Evolutionary conservation across 805 yeast genomes (phyloP).

Genomic region (Starmerella bombi): DNA sequence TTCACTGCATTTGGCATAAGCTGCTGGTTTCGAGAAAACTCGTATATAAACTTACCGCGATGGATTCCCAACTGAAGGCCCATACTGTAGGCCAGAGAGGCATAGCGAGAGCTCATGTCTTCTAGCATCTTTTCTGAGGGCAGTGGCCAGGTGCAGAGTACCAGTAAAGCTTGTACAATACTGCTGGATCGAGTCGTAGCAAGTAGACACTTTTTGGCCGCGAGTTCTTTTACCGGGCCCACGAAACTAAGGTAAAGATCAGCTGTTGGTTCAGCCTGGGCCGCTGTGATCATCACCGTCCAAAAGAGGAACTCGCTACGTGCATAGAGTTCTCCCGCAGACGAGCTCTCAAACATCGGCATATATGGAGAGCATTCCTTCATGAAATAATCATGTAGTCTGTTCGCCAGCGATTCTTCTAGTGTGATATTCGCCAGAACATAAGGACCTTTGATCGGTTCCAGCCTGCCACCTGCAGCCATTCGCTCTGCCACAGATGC

Average conservation of each 20-base stretch:
- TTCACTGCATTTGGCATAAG: slow-evolving; percentile 79
- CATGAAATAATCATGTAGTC: slow-evolving; percentile 58
- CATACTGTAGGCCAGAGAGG: slow-evolving; percentile 71
- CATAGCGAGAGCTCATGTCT: slow-evolving; percentile 80
- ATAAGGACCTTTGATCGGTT: slow-evolving; percentile 18
- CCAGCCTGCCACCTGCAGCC: slow-evolving; percentile 17
- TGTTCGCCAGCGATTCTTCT: slow-evolving; percentile 52
- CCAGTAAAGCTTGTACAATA: slow-evolving; percentile 75
- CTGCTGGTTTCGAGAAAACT: slow-evolving; percentile 80
- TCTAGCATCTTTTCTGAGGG: slow-evolving; percentile 87
- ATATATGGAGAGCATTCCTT: slow-evolving; percentile 56
- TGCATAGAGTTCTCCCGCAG: slow-evolving; percentile 63
- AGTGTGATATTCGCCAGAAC: slow-evolving; percentile 58
- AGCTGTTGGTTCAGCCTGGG: slow-evolving; percentile 79
- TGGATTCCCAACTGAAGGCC: slow-evolving; percentile 82
- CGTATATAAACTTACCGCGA: slow-evolving; percentile 81
- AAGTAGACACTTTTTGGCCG: slow-evolving; percentile 86
- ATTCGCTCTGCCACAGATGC: slow-evolving; percentile 16
- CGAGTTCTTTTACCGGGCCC: slow-evolving; percentile 67
- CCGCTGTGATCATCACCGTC: slow-evolving; percentile 80
- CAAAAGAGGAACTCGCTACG: slow-evolving; percentile 80
- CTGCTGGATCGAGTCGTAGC: slow-evolving; percentile 88
- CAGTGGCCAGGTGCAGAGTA: slow-evolving; percentile 81
- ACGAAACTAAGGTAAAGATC: slow-evolving; percentile 62
- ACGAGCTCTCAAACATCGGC: slow-evolving; percentile 60